These are phyloP conservation scores for Hansenula sp. DNA, from an alignment of 1,139 yeast species.

Conservation along the genomic window DNA sequence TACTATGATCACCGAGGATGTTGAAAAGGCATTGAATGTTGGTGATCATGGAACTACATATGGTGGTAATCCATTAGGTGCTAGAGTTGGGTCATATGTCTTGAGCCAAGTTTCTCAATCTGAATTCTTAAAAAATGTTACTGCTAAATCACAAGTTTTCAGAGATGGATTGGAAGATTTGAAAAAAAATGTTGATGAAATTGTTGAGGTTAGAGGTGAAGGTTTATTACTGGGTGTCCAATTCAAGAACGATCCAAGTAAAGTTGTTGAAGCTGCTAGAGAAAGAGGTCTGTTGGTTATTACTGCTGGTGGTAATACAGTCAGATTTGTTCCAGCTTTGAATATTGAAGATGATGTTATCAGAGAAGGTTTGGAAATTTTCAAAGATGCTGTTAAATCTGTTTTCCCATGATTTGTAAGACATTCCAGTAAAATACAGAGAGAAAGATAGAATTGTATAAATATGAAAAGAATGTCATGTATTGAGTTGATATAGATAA, in stretches of 20 bases:
- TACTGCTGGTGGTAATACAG: conserved; percentile 87
- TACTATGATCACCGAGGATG: conserved; percentile 76
- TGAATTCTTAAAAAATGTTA: conserved; percentile 58
- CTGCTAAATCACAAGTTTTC: conserved; percentile 53
- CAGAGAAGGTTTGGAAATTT: conserved; percentile 64
- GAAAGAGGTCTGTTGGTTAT: conserved; percentile 78
- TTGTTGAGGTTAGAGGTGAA: conserved; percentile 74
- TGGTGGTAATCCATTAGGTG: conserved; percentile 94
- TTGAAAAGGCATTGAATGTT: conserved; percentile 66
- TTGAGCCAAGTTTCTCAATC: conserved; percentile 60
- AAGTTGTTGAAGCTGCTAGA: conserved; percentile 64
- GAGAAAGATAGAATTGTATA: not conserved
- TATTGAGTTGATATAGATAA: not conserved
- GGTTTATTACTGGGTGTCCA: conserved; percentile 87
- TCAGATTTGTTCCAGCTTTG: conserved; percentile 89
- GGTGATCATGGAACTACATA: conserved; percentile 99
- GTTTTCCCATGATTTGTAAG: conserved; percentile 26
- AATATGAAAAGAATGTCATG: not conserved
- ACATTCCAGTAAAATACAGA: too few relatives aligned
- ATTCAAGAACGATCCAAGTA: conserved; percentile 61
- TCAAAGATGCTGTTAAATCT: conserved; percentile 47
- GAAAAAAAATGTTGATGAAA: conserved; percentile 47
- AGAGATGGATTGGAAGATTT: conserved; percentile 46
- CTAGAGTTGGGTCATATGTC: conserved; percentile 76
- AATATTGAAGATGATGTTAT: conserved; percentile 72